These are phyloP conservation scores for Exophiala sp. DNA, from an alignment of 2,329 filamentous ascomycete genomes.

Conservation along the genomic window DNA sequence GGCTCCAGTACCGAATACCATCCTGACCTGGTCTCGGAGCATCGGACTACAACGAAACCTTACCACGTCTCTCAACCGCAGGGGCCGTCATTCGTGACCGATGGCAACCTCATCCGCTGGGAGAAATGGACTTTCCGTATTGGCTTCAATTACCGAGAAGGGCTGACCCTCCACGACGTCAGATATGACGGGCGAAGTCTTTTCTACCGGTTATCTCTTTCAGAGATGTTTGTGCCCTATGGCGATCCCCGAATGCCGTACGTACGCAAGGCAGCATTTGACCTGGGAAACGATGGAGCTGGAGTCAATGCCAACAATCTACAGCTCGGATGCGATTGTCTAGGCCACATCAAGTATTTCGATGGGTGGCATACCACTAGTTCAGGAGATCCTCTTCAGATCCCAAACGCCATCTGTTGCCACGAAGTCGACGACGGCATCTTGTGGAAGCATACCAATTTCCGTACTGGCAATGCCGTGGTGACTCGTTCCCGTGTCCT, in stretches of 20 bases:
- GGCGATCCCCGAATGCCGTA: slow-evolving; percentile 40
- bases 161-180: slow-evolving; percentile 40
- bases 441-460: slow-evolving; percentile 40
- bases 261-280: slow-evolving; percentile 42
- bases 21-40: slow-evolving; percentile 31
- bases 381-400: slow-evolving; percentile 34
- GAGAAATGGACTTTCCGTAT: slow-evolving; percentile 43
- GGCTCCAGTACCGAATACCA: slow-evolving; percentile 34
- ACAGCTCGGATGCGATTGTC: slow-evolving; percentile 41
- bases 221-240: slow-evolving; percentile 45
- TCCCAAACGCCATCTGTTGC: slow-evolving; percentile 41
- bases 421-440: slow-evolving; percentile 40
- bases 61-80: slow-evolving; percentile 36
- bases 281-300: slow-evolving; percentile 41
- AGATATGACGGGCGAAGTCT: slow-evolving; percentile 37
- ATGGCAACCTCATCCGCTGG: slow-evolving; percentile 35
- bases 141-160: slow-evolving; percentile 45
- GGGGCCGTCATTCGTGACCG: slow-evolving; percentile 33
- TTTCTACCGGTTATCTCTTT: slow-evolving; percentile 40
- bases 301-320: slow-evolving; percentile 43
- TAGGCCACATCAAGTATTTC: slow-evolving; percentile 43
- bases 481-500: slow-evolving; percentile 35
- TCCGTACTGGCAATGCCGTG: slow-evolving; percentile 34
- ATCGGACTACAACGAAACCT: slow-evolving; percentile 35
- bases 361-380: slow-evolving; percentile 36